These are phyloP conservation scores for Omphalea diandra DNA, from an alignment of 441 rosid genomes.

Conservation along the genomic window DNA sequence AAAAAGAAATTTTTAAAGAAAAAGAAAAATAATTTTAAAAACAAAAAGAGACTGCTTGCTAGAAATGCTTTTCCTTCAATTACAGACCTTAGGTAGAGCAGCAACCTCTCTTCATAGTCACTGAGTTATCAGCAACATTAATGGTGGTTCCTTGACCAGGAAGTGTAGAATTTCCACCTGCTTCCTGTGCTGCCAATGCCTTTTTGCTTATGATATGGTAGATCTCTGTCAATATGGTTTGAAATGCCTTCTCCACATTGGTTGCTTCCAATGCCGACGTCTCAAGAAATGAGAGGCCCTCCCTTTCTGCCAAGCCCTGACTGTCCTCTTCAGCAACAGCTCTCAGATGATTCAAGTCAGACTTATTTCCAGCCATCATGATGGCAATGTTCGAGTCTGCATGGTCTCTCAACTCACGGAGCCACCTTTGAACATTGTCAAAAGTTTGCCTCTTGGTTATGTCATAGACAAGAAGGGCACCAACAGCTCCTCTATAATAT, in stretches of 20 bases:
- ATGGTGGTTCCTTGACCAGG: slow-evolving; percentile 90
- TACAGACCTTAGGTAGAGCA: slow-evolving; percentile 52
- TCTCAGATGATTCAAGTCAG: slow-evolving; percentile 82
- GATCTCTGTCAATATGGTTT: slow-evolving; percentile 76
- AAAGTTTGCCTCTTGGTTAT: slow-evolving; percentile 95
- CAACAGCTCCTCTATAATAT: slow-evolving; percentile 95
- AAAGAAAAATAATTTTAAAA: neutral
- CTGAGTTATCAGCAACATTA: slow-evolving; percentile 62
- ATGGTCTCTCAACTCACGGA: slow-evolving; percentile 86
- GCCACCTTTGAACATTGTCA: slow-evolving; percentile 83
- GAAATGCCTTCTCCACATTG: slow-evolving; percentile 86
- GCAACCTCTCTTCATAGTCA: slow-evolving; percentile 54
- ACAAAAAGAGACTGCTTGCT: slow-evolving; percentile 19
- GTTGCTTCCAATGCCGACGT: slow-evolving; percentile 89
- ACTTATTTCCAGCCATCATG: slow-evolving; percentile 95
- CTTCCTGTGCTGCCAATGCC: slow-evolving; percentile 91
- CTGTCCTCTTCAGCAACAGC: slow-evolving; percentile 80
- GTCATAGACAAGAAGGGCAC: slow-evolving; percentile 91
- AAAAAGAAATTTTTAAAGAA: slow-evolving; percentile 9
- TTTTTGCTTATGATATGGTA: slow-evolving; percentile 91
- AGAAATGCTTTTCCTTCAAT: slow-evolving; percentile 9
- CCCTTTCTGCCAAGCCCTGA: slow-evolving; percentile 68
- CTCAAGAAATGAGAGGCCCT: slow-evolving; percentile 90
- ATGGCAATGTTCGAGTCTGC: slow-evolving; percentile 96
- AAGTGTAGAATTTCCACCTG: slow-evolving; percentile 47